Percentiles rank a stretch among this genome's conserved stretches.
These are phyloP conservation scores for Phoma herbarum DNA, from an alignment of 2,329 filamentous ascomycete genomes.

Conservation along the genomic window DNA sequence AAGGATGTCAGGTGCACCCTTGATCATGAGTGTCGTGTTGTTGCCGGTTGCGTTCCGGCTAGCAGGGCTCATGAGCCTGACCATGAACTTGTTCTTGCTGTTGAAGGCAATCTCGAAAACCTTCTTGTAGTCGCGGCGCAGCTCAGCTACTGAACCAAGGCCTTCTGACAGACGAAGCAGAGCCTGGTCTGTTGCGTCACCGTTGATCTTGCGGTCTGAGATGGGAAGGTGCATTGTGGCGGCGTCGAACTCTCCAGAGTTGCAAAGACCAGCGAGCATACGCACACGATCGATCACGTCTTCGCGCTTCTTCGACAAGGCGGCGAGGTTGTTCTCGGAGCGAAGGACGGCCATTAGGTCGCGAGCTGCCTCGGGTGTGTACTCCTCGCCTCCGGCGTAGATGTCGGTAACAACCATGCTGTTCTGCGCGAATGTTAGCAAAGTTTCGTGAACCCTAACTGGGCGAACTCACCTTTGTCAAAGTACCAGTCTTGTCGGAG, in stretches of 20 bases:
- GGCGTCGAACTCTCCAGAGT: conserved; percentile 77
- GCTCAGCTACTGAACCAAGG: conserved; percentile 67
- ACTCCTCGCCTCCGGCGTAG: conserved; percentile 63
- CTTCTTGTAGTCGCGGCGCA: conserved; percentile 70
- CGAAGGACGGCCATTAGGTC: conserved; percentile 41
- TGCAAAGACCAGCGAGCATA: conserved; percentile 72
- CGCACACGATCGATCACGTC: conserved; percentile 63
- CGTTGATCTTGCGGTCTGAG: conserved; percentile 70
- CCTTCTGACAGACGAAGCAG: conserved; percentile 75
- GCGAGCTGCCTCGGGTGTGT: conserved; percentile 62
- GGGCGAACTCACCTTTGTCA: conserved; percentile 59
- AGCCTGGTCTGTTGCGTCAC: conserved; percentile 80
- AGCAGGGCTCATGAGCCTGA: conserved; percentile 64
- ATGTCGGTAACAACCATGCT: conserved; percentile 78
- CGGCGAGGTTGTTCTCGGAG: conserved; percentile 50
- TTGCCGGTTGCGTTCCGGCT: conserved; percentile 41
- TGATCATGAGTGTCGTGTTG: conserved; percentile 70
- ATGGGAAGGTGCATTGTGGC: conserved; percentile 68
- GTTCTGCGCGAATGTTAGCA: conserved; percentile 58
- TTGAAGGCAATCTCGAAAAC: conserved; percentile 73
- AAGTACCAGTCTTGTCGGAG: conserved; percentile 78
- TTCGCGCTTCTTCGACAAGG: conserved; percentile 34
- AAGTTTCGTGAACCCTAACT: too few species aligned
- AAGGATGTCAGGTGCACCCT: conserved; percentile 79
- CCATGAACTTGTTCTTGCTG: conserved; percentile 86